These are phyloP conservation scores for Colletotrichum liriopes DNA, from an alignment of 2,329 filamentous ascomycete species.

Conservation along the genomic window DNA sequence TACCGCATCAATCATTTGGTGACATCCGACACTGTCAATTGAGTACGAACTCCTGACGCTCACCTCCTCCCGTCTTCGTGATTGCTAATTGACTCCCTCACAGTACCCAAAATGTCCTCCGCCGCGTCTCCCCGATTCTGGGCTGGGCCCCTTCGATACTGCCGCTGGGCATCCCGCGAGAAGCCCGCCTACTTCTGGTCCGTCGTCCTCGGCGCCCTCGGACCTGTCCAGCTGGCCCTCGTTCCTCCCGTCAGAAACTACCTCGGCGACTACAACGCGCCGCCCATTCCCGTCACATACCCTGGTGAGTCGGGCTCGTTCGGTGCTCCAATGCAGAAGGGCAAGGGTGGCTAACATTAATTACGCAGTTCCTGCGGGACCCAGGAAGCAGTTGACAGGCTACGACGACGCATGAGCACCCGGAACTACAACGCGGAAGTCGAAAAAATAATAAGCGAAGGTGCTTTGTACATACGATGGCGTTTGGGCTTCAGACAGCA, in stretches of 20 bases:
- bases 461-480: slow-evolving; percentile 46
- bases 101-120: slow-evolving; percentile 69
- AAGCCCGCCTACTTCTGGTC: slow-evolving; percentile 95
- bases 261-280: slow-evolving; percentile 81
- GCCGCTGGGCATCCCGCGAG: slow-evolving; percentile 89
- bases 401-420: slow-evolving; percentile 69
- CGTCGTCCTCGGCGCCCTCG: slow-evolving; percentile 79
- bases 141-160: slow-evolving; percentile 85
- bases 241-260: slow-evolving; percentile 81
- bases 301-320: slow-evolving; percentile 78
- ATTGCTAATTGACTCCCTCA: not conserved
- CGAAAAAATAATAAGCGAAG: not conserved
- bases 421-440: not conserved
- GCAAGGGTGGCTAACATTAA: slow-evolving; percentile 12
- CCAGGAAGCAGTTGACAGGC: slow-evolving; percentile 72
- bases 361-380: slow-evolving; percentile 68
- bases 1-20: slow-evolving; percentile 41
- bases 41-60: slow-evolving; percentile 47
- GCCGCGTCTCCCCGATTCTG: slow-evolving; percentile 82
- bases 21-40: slow-evolving; percentile 52
- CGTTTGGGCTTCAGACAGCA: slow-evolving; percentile 43
- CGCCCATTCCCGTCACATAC: slow-evolving; percentile 89
- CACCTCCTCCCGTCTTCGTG: not conserved
- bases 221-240: slow-evolving; percentile 79
- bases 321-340: not conserved